Conservation (phyloP, 495 filamentous ascomycete species). For the Trichocladium uniseriatum region DNA sequence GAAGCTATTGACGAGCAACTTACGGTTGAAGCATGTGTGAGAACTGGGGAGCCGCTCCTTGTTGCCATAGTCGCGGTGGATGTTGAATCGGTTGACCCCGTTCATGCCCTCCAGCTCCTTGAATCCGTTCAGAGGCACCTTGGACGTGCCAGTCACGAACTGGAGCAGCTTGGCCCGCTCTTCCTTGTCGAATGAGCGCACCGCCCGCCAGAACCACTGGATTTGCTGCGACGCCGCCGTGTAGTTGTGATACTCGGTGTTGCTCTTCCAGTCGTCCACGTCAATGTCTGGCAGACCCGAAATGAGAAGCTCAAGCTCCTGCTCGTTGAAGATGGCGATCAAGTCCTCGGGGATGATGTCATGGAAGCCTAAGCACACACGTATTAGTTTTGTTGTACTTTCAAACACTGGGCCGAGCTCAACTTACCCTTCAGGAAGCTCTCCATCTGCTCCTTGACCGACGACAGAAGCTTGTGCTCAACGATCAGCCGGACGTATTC, state of each 20-base stretch:
- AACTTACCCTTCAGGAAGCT: constrained; percentile 80
- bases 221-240: constrained; percentile 89
- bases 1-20: constrained; percentile 38
- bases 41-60: constrained; percentile 93
- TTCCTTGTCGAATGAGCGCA: constrained; percentile 98
- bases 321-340: constrained; percentile 96
- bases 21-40: constrained; percentile 99
- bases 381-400: constrained; percentile 14
- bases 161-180: constrained; percentile 95
- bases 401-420: background rate
- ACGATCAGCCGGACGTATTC: constrained; percentile 90
- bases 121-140: constrained; percentile 97
- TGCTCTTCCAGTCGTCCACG: constrained; percentile 97
- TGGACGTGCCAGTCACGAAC: constrained; percentile 97
- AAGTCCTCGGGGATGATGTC: constrained; percentile 94
- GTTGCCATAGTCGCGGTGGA: constrained; percentile 96
- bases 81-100: constrained; percentile 95
- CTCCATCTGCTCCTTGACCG: constrained; percentile 89
- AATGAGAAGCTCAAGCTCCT: constrained; percentile 93
- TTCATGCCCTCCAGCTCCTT: constrained; percentile 99
- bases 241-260: constrained; percentile 98
- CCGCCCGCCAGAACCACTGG: constrained; percentile 99
- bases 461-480: constrained; percentile 85
- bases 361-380: constrained; percentile 63
- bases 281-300: constrained; percentile 96